Conservation (phyloP, 2,329 filamentous ascomycete genomes). For the Ascochyta lentis region DNA sequence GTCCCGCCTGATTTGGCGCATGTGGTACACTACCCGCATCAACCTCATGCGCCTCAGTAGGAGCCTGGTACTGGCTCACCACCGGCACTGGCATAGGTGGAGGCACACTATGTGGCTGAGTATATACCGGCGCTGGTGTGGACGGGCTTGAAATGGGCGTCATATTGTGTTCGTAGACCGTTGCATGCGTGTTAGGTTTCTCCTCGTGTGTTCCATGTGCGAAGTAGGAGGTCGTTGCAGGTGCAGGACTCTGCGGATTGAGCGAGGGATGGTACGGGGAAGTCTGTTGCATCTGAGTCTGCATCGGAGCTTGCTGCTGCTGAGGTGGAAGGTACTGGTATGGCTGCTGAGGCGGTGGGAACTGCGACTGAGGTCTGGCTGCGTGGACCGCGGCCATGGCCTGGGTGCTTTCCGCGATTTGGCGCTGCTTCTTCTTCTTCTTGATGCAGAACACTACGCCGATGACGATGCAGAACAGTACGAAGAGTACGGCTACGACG, state of each 20-base stretch:
- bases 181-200: slow-evolving; percentile 27
- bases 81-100: slow-evolving; percentile 9
- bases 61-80: slow-evolving; percentile 17
- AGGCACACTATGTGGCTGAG: slow-evolving; percentile 20
- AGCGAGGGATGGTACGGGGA: slow-evolving; percentile 1
- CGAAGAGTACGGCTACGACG: slow-evolving; percentile 24
- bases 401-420: slow-evolving; percentile 24
- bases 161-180: slow-evolving; percentile 24
- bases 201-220: slow-evolving; percentile 13
- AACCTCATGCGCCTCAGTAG: slow-evolving; percentile 25
- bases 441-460: slow-evolving; percentile 29
- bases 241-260: slow-evolving; percentile 12
- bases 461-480: slow-evolving; percentile 25
- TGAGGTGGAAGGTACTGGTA: background rate
- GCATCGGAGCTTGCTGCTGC: slow-evolving; percentile 7
- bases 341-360: slow-evolving; percentile 15
- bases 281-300: slow-evolving; percentile 6
- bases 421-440: slow-evolving; percentile 28
- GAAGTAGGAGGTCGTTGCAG: slow-evolving; percentile 19
- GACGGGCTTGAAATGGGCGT: slow-evolving; percentile 30
- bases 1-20: background rate
- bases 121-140: slow-evolving; percentile 33
- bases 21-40: slow-evolving; percentile 26
- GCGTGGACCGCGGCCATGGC: slow-evolving; percentile 25
- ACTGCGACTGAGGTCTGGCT: slow-evolving; percentile 24